Conservation (phyloP, 352 stramenopile genomes). For the Phytopythium mirpurense region DNA sequence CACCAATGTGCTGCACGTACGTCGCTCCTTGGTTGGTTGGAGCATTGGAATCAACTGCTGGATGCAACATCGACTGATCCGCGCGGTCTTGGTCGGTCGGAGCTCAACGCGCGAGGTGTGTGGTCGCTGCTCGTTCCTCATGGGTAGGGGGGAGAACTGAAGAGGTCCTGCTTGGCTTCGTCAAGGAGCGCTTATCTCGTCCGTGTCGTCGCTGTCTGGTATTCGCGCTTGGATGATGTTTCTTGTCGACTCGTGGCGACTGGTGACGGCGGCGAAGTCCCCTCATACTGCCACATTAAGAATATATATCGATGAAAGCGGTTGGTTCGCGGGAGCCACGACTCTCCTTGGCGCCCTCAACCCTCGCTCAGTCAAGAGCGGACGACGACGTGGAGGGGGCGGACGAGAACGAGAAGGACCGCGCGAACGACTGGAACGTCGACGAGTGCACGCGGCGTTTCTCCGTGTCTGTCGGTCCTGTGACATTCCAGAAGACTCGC, state of each 20-base stretch:
- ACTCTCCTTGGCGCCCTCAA: neutral
- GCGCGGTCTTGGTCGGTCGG: no score
- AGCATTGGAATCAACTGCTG: neutral
- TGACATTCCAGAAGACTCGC: neutral
- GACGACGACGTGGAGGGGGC: conserved; percentile 17
- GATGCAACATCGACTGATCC: neutral
- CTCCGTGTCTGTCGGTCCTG: conserved; percentile 33
- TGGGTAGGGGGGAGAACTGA: neutral
- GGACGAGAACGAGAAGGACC: conserved; percentile 71
- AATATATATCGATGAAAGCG: conserved; percentile 2
- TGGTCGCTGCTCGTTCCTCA: neutral
- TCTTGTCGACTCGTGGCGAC: neutral
- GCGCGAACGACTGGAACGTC: conserved; percentile 69
- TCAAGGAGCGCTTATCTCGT: neutral
- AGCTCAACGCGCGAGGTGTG: no score
- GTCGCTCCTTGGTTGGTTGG: neutral
- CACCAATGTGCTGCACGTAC: neutral
- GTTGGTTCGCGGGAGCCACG: neutral
- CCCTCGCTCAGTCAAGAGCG: neutral
- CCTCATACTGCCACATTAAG: neutral
- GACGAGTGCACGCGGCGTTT: conserved; percentile 78
- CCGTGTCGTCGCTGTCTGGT: neutral
- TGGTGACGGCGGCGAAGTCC: neutral
- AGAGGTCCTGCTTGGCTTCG: neutral
- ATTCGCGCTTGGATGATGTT: neutral